A percentile compares a stretch with the other conserved stretches of the same genome.
Evolutionary conservation across 139 green algal genomes (phyloP).

Genomic region (Chlamydomonas eustigma): DNA sequence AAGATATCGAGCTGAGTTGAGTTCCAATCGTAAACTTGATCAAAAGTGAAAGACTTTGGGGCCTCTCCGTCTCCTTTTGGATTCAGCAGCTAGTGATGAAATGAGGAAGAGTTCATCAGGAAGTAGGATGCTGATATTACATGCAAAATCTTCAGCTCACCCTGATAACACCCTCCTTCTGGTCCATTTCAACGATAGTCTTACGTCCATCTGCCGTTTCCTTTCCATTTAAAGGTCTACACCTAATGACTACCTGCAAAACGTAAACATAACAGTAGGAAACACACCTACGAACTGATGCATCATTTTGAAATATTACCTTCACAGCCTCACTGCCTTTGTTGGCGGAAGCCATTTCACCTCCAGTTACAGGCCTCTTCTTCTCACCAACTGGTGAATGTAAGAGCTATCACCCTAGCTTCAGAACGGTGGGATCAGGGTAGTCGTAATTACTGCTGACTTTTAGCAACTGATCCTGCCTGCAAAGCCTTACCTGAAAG

Average conservation of each 20-base stretch:
- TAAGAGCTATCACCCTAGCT: too few relatives aligned
- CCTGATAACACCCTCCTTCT: constrained; percentile 50
- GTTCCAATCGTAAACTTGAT: constrained; percentile 71
- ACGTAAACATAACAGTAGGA: too few relatives aligned
- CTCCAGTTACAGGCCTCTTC: too few relatives aligned
- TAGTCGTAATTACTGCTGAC: too few relatives aligned
- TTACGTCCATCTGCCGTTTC: constrained; percentile 62
- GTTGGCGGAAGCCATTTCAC: too few relatives aligned
- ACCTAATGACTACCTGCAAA: constrained; percentile 76
- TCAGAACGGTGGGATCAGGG: too few relatives aligned
- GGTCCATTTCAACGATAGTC: constrained; percentile 71
- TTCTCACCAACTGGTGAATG: too few relatives aligned
- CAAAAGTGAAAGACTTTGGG: constrained; percentile 66
- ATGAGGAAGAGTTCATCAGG: background rate
- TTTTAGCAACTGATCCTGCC: too few relatives aligned
- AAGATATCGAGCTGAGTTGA: constrained; percentile 61
- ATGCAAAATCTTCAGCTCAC: constrained; percentile 18
- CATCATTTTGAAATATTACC: too few relatives aligned
- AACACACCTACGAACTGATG: too few relatives aligned
- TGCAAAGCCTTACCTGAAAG: too few relatives aligned
- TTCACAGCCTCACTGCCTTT: background rate
- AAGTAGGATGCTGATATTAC: background rate
- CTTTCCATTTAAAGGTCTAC: constrained; percentile 68
- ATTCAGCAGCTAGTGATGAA: constrained; percentile 57
- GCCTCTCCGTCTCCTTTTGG: constrained; percentile 52